These are phyloP conservation scores for Alternaria sp. DNA, from an alignment of 2,329 filamentous ascomycete species.

Conservation along the genomic window DNA sequence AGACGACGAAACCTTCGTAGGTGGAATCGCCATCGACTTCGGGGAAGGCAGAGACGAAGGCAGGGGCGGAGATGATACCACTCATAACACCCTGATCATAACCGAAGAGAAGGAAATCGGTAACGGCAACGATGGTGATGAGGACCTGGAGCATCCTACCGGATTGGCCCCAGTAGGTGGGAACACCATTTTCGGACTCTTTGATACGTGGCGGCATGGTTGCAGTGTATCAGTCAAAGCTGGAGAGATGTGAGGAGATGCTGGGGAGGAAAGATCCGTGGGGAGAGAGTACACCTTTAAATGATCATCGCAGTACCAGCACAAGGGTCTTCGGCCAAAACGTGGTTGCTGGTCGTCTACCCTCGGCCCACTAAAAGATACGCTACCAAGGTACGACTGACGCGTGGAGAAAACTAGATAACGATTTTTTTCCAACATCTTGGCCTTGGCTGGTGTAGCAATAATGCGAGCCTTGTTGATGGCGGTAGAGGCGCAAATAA, in stretches of 20 bases:
- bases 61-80: constrained; percentile 52
- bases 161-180: constrained; percentile 43
- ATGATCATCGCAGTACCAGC: constrained; percentile 28
- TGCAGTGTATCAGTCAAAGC: constrained; percentile 27
- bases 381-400: constrained; percentile 32
- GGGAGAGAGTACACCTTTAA: constrained; percentile 38
- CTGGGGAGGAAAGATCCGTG: constrained; percentile 27
- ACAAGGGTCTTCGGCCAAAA: constrained; percentile 27
- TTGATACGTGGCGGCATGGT: constrained; percentile 38
- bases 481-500: constrained; percentile 39
- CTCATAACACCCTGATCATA: constrained; percentile 58
- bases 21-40: constrained; percentile 48
- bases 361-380: constrained; percentile 32
- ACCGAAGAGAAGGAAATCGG: constrained; percentile 60
- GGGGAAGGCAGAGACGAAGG: constrained; percentile 49
- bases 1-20: constrained; percentile 58
- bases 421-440: constrained; percentile 35
- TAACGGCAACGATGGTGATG: constrained; percentile 55
- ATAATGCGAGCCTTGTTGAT: constrained; percentile 29
- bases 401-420: constrained; percentile 42
- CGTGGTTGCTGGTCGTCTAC: constrained; percentile 20
- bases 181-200: constrained; percentile 35
- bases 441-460: constrained; percentile 43
- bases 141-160: constrained; percentile 42
- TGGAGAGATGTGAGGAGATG: constrained; percentile 34